A percentile compares a stretch with the other conserved stretches of the same genome.
Evolutionary conservation across 2,329 filamentous ascomycete genomes (phyloP).

Genomic region (Ophiostoma novo-ulmi): DNA sequence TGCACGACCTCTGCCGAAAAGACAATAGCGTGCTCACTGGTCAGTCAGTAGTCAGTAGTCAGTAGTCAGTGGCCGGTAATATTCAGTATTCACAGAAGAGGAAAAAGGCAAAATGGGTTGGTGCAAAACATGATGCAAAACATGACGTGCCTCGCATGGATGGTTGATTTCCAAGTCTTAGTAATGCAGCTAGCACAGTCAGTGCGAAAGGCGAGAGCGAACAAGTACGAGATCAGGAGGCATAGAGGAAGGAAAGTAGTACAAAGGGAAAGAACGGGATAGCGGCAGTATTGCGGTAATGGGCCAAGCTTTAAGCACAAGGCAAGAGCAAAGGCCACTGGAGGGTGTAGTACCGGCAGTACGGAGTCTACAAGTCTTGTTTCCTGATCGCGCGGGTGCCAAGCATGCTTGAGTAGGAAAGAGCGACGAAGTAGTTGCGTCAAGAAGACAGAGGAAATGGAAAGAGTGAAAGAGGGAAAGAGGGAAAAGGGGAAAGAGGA

Average conservation of each 20-base stretch:
- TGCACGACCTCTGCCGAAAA: not conserved
- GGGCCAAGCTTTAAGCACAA: not conserved
- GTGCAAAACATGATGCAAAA: no score
- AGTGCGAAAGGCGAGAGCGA: not conserved
- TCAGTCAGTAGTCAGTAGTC: no score
- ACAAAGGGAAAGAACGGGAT: not conserved
- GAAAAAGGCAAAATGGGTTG: not conserved
- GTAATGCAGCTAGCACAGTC: not conserved
- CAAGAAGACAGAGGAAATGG: not conserved
- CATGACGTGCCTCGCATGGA: not conserved
- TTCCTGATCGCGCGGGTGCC: not conserved
- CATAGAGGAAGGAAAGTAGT: not conserved
- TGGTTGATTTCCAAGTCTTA: not conserved
- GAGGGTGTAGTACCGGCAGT: not conserved
- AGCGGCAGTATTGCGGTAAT: not conserved
- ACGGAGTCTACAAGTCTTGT: constrained; percentile 6
- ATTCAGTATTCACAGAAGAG: not conserved
- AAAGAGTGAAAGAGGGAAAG: not conserved
- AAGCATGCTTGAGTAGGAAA: not conserved
- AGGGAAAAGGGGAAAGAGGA: not conserved
- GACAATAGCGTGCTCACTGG: not conserved
- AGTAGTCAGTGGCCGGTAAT: not conserved
- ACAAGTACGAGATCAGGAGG: not conserved
- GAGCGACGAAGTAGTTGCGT: not conserved
- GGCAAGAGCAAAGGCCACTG: not conserved